phyloP scores from a whole-genome alignment of 805 yeast species.

The Nakazawaea ambrosiae region DNA sequence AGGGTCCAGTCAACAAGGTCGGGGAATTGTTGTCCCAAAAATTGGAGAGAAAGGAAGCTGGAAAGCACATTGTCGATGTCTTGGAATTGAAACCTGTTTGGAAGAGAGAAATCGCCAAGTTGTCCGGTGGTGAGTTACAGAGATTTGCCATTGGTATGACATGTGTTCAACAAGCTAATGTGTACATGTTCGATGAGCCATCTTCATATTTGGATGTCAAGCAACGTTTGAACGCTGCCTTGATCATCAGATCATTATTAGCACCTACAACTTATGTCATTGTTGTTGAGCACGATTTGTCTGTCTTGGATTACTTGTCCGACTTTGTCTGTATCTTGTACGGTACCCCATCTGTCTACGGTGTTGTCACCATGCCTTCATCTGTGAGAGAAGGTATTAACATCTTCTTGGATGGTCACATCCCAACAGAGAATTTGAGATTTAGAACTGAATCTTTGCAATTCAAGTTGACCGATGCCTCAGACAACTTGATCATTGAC shows the following conservation, averaged over 20 bases:
- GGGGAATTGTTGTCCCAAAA: constrained; percentile 76
- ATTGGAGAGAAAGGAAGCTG: constrained; percentile 63
- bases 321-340: constrained; percentile 95
- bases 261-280: constrained; percentile 77
- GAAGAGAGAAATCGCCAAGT: constrained; percentile 80
- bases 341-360: constrained; percentile 98
- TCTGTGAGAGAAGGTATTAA: constrained; percentile 99
- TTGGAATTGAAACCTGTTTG: constrained; percentile 73
- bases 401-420: constrained; percentile 96
- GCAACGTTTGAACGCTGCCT: constrained; percentile 97
- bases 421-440: constrained; percentile 93
- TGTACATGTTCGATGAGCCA: constrained; percentile 99
- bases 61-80: constrained; percentile 55
- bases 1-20: constrained; percentile 81
- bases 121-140: constrained; percentile 98
- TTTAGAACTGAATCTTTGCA: constrained; percentile 95
- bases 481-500: constrained; percentile 68
- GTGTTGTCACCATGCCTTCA: constrained; percentile 95
- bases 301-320: constrained; percentile 93
- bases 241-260: constrained; percentile 81
- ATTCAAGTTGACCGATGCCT: constrained; percentile 86
- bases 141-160: constrained; percentile 98
- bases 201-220: constrained; percentile 97
- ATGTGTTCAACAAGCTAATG: constrained; percentile 89
- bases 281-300: constrained; percentile 97